A percentile compares a stretch with the other conserved stretches of the same genome.
phyloP scores from a whole-genome alignment of 208 protist genomes.

The Tritrichomonas foetus region DNA sequence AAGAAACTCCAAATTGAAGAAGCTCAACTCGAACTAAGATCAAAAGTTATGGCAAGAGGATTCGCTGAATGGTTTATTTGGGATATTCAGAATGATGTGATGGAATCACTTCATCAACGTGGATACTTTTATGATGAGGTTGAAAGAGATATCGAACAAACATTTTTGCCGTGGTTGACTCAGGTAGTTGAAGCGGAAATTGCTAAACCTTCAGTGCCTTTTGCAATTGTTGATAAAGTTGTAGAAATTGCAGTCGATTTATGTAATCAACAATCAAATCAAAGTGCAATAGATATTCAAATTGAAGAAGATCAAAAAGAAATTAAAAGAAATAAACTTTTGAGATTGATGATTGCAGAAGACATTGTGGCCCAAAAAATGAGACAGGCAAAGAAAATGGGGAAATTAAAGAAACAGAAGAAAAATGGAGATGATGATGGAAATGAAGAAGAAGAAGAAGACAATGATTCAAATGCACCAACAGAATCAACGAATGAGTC shows the following conservation, averaged over 20 bases:
- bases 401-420: background rate
- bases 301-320: background rate
- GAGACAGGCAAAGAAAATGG: background rate
- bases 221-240: background rate
- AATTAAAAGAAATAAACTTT: background rate
- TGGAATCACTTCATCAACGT: background rate
- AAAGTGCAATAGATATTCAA: background rate
- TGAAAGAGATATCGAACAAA: background rate
- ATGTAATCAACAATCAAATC: background rate
- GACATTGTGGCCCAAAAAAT: background rate
- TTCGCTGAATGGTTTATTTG: constrained; percentile 13
- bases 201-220: background rate
- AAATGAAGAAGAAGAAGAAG: background rate
- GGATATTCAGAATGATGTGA: constrained; percentile 4
- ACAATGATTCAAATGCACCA: background rate
- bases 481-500: no score
- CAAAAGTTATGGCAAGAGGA: background rate
- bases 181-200: background rate
- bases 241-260: background rate
- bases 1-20: background rate
- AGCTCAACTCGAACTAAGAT: background rate
- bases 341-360: background rate
- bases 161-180: background rate
- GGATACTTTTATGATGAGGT: constrained; percentile 27
- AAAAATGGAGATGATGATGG: background rate